Percentiles rank a stretch among this genome's conserved stretches.
Evolutionary conservation across 164 flowering plant genomes (phyloP).

Genomic region (Protea cynaroides): DNA sequence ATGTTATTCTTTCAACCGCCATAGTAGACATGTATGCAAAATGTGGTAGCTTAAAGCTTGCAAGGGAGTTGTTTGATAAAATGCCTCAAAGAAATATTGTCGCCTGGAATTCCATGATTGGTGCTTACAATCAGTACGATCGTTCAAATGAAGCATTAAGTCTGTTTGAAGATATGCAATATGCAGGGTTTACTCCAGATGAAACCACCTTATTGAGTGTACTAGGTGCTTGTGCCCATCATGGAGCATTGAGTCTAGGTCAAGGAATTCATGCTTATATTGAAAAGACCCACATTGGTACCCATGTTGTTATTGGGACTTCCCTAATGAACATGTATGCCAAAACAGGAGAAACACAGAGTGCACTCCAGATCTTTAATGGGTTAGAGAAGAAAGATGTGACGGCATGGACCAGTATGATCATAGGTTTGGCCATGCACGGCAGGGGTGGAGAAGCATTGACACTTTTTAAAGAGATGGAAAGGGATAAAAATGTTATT

Average conservation of each 20-base stretch:
- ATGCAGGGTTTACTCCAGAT: conserved; percentile 17
- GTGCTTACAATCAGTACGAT: conserved; percentile 24
- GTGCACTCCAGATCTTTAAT: conserved; percentile 18
- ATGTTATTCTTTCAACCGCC: conserved; percentile 21
- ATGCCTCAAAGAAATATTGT: conserved; percentile 26
- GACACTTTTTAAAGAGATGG: conserved; percentile 21
- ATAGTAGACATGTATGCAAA: conserved; percentile 27
- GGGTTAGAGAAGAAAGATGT: conserved; percentile 19
- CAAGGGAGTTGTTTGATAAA: conserved; percentile 13
- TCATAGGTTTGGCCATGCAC: conserved; percentile 28
- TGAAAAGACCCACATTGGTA: conserved; percentile 12
- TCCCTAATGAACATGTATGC: conserved; percentile 28
- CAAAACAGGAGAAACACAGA: conserved; percentile 22
- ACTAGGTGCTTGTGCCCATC: conserved; percentile 19
- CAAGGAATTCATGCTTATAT: conserved; percentile 23
- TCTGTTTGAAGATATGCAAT: conserved; percentile 17
- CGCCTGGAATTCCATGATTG: conserved; percentile 27
- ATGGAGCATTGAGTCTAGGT: conserved; percentile 17
- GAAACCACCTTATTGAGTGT: conserved; percentile 20
- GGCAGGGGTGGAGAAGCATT: conserved; percentile 24
- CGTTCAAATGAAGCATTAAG: conserved; percentile 16
- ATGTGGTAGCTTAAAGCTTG: conserved; percentile 23
- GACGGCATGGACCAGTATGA: conserved; percentile 29
- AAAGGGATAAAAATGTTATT: neutral
- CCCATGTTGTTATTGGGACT: conserved; percentile 15